These are phyloP conservation scores for Mesotaenium endlicherianum DNA, from an alignment of 139 green algal genomes.

Conservation along the genomic window DNA sequence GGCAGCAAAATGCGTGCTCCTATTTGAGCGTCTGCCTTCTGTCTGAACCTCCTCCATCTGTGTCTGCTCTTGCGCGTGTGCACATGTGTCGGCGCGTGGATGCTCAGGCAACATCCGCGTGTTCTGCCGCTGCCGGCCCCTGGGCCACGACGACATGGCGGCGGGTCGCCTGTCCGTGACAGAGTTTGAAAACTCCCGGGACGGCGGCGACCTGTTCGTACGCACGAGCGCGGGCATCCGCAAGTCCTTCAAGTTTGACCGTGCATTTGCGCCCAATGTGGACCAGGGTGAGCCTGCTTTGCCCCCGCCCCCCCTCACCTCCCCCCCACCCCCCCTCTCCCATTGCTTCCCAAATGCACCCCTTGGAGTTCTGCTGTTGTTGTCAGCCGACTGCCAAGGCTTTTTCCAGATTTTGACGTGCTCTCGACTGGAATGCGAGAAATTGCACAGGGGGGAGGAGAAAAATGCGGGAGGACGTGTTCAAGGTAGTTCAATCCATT, in stretches of 20 bases:
- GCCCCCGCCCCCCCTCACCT: background rate
- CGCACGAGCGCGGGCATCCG: background rate
- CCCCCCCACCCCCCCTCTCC: background rate
- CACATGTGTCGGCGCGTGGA: background rate
- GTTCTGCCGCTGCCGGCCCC: constrained; percentile 53
- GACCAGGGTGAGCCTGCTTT: constrained; percentile 54
- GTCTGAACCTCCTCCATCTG: too few relatives aligned
- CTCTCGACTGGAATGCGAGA: background rate
- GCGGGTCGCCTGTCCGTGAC: background rate
- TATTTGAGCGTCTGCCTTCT: too few relatives aligned
- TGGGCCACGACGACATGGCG: constrained; percentile 20
- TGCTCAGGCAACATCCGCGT: constrained; percentile 61
- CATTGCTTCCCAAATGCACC: background rate
- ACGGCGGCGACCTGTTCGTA: constrained; percentile 25
- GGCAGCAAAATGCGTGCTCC: too few relatives aligned
- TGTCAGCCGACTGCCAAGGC: background rate
- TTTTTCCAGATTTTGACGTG: background rate
- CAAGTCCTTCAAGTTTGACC: constrained; percentile 72
- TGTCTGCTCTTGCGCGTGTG: background rate
- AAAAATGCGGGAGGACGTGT: background rate
- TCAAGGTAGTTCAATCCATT: background rate
- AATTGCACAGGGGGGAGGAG: background rate
- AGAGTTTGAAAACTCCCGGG: background rate
- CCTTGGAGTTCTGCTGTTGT: too few relatives aligned
- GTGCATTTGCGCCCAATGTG: constrained; percentile 74